These are phyloP conservation scores for Phytopythium chamaehyphon DNA, from an alignment of 352 stramenopile genomes.

Conservation along the genomic window DNA sequence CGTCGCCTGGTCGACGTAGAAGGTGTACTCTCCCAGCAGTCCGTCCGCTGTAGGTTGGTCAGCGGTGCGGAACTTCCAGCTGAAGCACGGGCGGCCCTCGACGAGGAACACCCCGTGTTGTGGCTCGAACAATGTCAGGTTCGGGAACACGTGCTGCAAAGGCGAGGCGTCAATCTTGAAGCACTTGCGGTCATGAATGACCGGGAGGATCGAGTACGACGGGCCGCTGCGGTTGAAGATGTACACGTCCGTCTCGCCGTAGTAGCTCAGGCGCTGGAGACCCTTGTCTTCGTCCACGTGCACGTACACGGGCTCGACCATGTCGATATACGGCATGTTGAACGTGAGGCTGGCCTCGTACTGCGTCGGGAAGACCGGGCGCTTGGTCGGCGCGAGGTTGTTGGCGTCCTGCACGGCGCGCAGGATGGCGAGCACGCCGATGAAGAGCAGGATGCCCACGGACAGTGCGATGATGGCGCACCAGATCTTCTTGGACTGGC, in stretches of 20 bases:
- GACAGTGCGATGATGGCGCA: constrained; percentile 78
- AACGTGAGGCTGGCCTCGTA: constrained; percentile 87
- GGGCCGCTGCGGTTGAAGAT: constrained; percentile 79
- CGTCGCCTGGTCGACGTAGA: constrained; percentile 78
- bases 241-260: constrained; percentile 84
- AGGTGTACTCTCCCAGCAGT: constrained; percentile 78
- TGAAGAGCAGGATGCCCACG: constrained; percentile 77
- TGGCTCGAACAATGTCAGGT: constrained; percentile 80
- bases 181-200: constrained; percentile 73
- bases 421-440: constrained; percentile 76
- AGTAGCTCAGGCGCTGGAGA: constrained; percentile 86
- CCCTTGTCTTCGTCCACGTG: constrained; percentile 70
- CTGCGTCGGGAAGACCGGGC: constrained; percentile 69
- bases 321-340: constrained; percentile 87
- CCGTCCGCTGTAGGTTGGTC: constrained; percentile 54
- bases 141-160: constrained; percentile 83
- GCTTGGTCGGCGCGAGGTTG: constrained; percentile 61
- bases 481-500: constrained; percentile 71
- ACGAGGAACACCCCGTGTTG: constrained; percentile 78
- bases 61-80: constrained; percentile 76
- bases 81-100: constrained; percentile 66
- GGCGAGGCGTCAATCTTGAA: constrained; percentile 54
- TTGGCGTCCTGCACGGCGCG: constrained; percentile 77
- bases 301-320: constrained; percentile 85
- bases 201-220: constrained; percentile 81